These are phyloP conservation scores for Wickerhamiella domercqiae DNA, from an alignment of 805 yeast species.

Conservation along the genomic window DNA sequence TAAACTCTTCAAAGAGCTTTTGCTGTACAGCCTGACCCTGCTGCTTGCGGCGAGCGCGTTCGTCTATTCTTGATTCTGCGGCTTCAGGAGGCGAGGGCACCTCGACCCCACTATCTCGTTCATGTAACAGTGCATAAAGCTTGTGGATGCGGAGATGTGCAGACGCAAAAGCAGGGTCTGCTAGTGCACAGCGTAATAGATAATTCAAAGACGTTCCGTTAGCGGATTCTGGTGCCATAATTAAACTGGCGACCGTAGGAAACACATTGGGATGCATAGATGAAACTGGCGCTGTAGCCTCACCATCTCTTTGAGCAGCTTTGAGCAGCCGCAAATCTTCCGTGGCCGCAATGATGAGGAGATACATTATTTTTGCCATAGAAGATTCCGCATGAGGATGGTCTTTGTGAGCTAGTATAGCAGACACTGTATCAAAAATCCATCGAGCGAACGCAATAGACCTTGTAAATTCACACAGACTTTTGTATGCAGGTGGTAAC, in stretches of 20 bases:
- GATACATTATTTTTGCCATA: conserved; percentile 43
- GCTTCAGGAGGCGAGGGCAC: conserved; percentile 17
- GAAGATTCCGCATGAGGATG: conserved; percentile 37
- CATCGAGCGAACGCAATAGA: conserved; percentile 18
- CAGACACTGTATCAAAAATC: conserved; percentile 9
- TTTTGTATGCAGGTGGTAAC: conserved; percentile 21
- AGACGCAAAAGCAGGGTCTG: not conserved
- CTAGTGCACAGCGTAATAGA: conserved; percentile 7
- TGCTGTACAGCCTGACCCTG: conserved; percentile 55
- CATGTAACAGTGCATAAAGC: conserved; percentile 9
- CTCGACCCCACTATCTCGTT: conserved; percentile 4
- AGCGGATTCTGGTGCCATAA: conserved; percentile 4
- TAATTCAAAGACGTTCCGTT: conserved; percentile 11
- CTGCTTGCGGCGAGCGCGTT: conserved; percentile 44
- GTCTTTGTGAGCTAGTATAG: conserved; percentile 8
- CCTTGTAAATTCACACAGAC: conserved; percentile 19
- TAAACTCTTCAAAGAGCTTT: conserved; percentile 61
- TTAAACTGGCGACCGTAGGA: conserved; percentile 7
- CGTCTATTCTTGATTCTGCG: conserved; percentile 14
- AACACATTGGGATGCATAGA: conserved; percentile 1
- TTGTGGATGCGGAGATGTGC: conserved; percentile 8
- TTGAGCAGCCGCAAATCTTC: conserved; percentile 23
- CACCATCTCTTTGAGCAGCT: conserved; percentile 13
- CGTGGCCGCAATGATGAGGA: conserved; percentile 47
- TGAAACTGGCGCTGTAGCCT: not conserved